Conservation (phyloP, 164 flowering plant species). For the Aristolochia contorta region DNA sequence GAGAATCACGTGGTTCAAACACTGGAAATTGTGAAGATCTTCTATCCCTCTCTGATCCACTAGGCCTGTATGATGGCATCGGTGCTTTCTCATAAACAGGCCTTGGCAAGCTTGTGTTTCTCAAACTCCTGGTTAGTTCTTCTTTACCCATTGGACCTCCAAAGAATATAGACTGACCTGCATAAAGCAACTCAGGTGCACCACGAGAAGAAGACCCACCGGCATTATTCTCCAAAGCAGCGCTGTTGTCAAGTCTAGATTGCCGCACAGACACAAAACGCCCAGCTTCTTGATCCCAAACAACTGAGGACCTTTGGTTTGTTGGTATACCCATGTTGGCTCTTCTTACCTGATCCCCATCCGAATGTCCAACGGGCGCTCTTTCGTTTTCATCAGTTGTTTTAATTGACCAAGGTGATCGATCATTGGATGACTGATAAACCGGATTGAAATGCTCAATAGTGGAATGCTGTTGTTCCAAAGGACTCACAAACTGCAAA, state of each 20-base stretch:
- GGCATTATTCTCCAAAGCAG: neutral
- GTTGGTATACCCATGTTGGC: constrained; percentile 18
- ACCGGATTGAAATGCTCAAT: constrained; percentile 64
- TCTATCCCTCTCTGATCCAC: constrained; percentile 52
- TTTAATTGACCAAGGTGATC: constrained; percentile 45
- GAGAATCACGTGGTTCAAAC: constrained; percentile 65
- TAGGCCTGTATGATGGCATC: constrained; percentile 31
- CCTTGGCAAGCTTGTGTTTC: constrained; percentile 15
- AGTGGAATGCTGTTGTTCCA: constrained; percentile 29
- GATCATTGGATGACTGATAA: constrained; percentile 51
- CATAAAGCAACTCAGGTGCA: constrained; percentile 55
- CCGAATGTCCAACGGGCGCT: constrained; percentile 14
- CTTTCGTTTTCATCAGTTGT: constrained; percentile 26
- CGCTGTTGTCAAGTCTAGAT: constrained; percentile 14
- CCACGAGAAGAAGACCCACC: constrained; percentile 30
- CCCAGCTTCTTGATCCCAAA: constrained; percentile 83
- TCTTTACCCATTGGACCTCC: constrained; percentile 76
- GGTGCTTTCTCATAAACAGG: constrained; percentile 29
- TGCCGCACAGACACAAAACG: constrained; percentile 55
- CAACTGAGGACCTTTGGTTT: constrained; percentile 41
- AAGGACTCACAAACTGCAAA: constrained; percentile 18
- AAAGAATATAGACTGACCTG: constrained; percentile 86
- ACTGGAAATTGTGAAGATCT: constrained; percentile 70
- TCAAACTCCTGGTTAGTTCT: constrained; percentile 23
- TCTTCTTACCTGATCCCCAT: constrained; percentile 19